A percentile compares a stretch with the other conserved stretches of the same genome.
phyloP scores from a whole-genome alignment of 2,329 filamentous ascomycete genomes.

The Pseudocercospora musae region DNA sequence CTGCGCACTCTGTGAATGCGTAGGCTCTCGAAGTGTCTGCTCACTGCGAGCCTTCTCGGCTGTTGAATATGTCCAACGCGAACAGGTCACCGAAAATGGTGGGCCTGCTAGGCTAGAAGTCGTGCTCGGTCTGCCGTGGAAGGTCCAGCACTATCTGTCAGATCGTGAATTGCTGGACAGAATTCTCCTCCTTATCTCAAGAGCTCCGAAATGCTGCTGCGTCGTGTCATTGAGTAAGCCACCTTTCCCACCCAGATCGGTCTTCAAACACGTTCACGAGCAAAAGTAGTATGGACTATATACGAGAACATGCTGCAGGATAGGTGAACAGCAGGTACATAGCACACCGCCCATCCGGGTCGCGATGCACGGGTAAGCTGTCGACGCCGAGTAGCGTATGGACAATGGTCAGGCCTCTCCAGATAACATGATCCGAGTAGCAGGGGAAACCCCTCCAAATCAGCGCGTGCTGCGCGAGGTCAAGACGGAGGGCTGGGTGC shows the following conservation, averaged over 20 bases:
- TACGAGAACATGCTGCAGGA: background rate
- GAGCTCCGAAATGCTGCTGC: background rate
- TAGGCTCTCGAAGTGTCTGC: background rate
- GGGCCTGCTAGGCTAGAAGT: background rate
- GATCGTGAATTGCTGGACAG: background rate
- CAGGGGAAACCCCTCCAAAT: background rate
- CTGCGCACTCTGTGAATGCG: background rate
- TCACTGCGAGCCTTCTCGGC: background rate
- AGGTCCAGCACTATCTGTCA: background rate
- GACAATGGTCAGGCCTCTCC: background rate
- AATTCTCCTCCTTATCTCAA: background rate
- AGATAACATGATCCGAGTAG: background rate
- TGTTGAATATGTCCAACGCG: background rate
- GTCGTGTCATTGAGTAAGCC: background rate
- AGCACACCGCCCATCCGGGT: background rate
- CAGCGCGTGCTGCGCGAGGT: background rate
- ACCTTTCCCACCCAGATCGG: background rate
- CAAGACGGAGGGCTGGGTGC: background rate
- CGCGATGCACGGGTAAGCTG: background rate
- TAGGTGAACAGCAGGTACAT: background rate
- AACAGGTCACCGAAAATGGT: background rate
- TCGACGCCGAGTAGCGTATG: background rate
- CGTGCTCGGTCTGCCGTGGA: background rate
- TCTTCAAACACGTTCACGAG: background rate
- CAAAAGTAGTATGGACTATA: background rate